Percentiles rank a stretch among this genome's conserved stretches.
Conservation (phyloP, 2,329 filamentous ascomycete species). For the Neopestalotiopsis sp. region DNA sequence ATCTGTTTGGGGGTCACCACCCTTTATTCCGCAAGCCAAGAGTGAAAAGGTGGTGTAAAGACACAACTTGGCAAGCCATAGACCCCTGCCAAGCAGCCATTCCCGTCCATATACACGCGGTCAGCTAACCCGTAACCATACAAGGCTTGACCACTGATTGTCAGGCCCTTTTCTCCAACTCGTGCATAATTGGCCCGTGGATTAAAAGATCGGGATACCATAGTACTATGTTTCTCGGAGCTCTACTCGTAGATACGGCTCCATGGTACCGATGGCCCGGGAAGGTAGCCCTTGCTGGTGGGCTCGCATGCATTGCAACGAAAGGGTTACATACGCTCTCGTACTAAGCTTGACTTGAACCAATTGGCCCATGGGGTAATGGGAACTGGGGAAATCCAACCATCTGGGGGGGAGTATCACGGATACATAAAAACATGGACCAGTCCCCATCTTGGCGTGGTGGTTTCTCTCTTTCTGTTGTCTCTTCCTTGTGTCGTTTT, state of each 20-base stretch:
- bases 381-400: not conserved
- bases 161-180: not conserved
- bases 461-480: not conserved
- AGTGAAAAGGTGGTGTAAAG: too few species aligned
- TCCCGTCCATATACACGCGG: not conserved
- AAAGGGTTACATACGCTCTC: not conserved
- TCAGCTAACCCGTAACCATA: not conserved
- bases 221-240: not conserved
- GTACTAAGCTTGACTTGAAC: not conserved
- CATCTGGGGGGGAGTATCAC: not conserved
- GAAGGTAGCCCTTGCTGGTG: not conserved
- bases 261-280: slow-evolving; percentile 7
- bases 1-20: not conserved
- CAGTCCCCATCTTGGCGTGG: not conserved
- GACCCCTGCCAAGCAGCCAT: too few species aligned
- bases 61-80: too few species aligned
- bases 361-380: slow-evolving; percentile 9
- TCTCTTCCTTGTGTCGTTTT: not conserved
- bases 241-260: not conserved
- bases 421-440: slow-evolving; percentile 9
- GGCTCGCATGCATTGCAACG: slow-evolving; percentile 12
- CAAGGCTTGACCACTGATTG: slow-evolving; percentile 5
- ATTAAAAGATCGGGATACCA: too few species aligned
- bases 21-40: not conserved
- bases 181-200: slow-evolving; percentile 9